Evolutionary conservation across 805 yeast species (phyloP).

Genomic region (Hanseniaspora hatyaiensis): DNA sequence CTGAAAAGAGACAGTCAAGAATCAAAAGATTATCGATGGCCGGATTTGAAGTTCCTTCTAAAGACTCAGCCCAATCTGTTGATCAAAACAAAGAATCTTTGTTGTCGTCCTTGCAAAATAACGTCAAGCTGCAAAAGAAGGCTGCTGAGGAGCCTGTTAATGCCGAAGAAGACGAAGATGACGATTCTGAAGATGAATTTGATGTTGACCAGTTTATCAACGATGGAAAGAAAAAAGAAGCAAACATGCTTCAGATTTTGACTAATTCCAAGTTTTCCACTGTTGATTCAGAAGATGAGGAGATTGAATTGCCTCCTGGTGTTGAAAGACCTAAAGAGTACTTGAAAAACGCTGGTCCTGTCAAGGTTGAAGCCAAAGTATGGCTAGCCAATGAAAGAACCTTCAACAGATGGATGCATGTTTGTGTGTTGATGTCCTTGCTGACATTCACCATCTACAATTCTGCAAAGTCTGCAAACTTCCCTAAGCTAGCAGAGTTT

Average conservation of each 20-base stretch:
- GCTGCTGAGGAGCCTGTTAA: not conserved
- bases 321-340: slow-evolving; percentile 69
- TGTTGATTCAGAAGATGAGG: slow-evolving; percentile 79
- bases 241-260: slow-evolving; percentile 30
- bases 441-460: slow-evolving; percentile 75
- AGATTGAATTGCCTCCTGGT: slow-evolving; percentile 76
- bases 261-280: slow-evolving; percentile 38
- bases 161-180: not conserved
- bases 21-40: slow-evolving; percentile 29
- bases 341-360: slow-evolving; percentile 80
- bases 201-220: slow-evolving; percentile 50
- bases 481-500: slow-evolving; percentile 48
- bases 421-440: slow-evolving; percentile 71
- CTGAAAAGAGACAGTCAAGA: slow-evolving; percentile 28
- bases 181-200: slow-evolving; percentile 30
- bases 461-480: slow-evolving; percentile 57
- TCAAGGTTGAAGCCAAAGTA: slow-evolving; percentile 91
- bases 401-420: slow-evolving; percentile 87
- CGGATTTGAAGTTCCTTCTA: slow-evolving; percentile 15
- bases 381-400: slow-evolving; percentile 99
- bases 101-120: slow-evolving; percentile 2
- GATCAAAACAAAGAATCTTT: slow-evolving; percentile 9
- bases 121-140: slow-evolving; percentile 6
- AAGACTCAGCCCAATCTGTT: not conserved
- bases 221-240: slow-evolving; percentile 26